phyloP scores from a whole-genome alignment of 257 asterid genomes.

The Solanum habrochaites region DNA sequence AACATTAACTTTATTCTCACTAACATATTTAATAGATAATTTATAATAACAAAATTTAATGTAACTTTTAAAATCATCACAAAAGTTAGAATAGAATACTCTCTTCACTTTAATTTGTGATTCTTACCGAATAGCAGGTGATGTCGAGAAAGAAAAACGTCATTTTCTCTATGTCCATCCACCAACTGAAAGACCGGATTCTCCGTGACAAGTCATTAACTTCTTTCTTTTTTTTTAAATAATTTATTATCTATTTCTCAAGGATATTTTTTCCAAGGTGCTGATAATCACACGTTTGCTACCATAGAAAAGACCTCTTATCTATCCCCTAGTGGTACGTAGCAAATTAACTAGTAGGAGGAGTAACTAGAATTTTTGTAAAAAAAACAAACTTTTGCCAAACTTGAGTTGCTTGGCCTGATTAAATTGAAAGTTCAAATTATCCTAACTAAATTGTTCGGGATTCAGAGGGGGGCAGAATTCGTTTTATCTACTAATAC shows the following conservation, averaged over 20 bases:
- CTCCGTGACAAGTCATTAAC: background rate
- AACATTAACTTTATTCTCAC: background rate
- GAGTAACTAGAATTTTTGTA: background rate
- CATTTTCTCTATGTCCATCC: background rate
- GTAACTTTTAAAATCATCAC: background rate
- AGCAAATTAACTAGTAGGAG: background rate
- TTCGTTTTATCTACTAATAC: background rate
- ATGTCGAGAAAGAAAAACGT: background rate
- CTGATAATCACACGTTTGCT: background rate
- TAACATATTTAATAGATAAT: background rate
- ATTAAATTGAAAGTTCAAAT: background rate
- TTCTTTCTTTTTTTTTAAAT: background rate
- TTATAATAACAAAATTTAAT: background rate
- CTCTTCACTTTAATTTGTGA: rapidly evolving
- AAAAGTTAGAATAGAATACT: background rate
- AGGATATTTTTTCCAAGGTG: background rate
- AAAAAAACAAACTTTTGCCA: background rate
- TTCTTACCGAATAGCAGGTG: too few species aligned
- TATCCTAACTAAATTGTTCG: background rate
- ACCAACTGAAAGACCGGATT: background rate
- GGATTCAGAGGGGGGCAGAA: background rate
- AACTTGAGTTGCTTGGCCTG: background rate
- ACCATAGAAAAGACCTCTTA: background rate
- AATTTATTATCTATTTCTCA: background rate
- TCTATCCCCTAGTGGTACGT: background rate